Evolutionary conservation across 148 eudicot genomes (phyloP).

Genomic region (Camellia japonica): DNA sequence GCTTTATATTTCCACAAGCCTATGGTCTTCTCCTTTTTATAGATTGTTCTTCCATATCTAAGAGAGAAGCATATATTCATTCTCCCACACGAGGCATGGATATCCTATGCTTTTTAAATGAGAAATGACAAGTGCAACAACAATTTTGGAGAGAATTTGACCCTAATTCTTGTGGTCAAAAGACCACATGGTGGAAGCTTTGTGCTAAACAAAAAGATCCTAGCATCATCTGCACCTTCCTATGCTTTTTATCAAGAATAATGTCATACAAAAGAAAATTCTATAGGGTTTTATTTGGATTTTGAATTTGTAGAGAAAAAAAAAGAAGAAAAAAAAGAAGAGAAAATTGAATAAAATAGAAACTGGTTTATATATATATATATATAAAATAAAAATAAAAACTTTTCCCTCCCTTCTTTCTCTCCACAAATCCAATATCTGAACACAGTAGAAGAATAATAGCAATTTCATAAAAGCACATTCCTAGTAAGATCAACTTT

Average conservation of each 20-base stretch:
- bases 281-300: no score
- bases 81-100: conserved; percentile 10
- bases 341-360: no score
- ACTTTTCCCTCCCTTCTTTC: no score
- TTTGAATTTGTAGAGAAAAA: no score
- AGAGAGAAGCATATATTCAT: conserved; percentile 9
- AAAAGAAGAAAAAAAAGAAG: no score
- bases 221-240: not conserved
- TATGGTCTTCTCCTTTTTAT: conserved; percentile 13
- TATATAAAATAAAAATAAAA: no score
- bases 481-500: not conserved
- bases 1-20: conserved; percentile 22
- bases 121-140: not conserved
- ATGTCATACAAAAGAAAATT: not conserved
- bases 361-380: no score
- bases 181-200: not conserved
- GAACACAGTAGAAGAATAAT: no score
- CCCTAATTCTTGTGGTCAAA: not conserved
- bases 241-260: not conserved
- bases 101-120: conserved; percentile 11
- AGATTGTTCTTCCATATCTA: not conserved
- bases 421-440: no score
- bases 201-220: not conserved
- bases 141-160: not conserved
- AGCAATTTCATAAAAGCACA: not conserved